Percentiles rank a stretch among this genome's conserved stretches.
phyloP scores from a whole-genome alignment of 257 asterid species.

The Gentiana straminea region DNA sequence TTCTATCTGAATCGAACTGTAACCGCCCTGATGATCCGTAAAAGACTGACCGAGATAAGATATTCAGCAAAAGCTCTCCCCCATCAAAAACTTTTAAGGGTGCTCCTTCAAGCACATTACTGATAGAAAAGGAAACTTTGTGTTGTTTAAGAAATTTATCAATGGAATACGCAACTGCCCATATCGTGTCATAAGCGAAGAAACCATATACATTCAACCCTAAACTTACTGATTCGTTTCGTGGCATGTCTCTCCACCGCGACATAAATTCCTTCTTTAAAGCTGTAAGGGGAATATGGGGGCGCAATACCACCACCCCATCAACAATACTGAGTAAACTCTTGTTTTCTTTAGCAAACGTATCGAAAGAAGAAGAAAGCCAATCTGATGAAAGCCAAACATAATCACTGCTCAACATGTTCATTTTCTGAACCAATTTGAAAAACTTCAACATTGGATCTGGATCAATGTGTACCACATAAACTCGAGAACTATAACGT shows the following conservation, averaged over 20 bases:
- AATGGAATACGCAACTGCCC: constrained; percentile 22
- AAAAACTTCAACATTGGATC: constrained; percentile 33
- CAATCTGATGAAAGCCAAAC: constrained; percentile 85
- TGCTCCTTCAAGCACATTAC: constrained; percentile 2
- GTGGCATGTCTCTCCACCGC: constrained; percentile 21
- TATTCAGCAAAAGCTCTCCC: constrained; percentile 17
- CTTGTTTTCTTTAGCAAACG: constrained; percentile 21
- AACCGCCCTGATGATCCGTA: constrained; percentile 25
- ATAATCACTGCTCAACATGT: constrained; percentile 65
- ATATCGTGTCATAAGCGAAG: constrained; percentile 29
- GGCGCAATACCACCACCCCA: constrained; percentile 24
- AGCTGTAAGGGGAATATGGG: constrained; percentile 15
- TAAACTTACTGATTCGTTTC: neutral
- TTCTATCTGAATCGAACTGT: constrained; percentile 12
- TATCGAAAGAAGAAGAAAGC: constrained; percentile 61
- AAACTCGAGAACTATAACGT: constrained; percentile 49
- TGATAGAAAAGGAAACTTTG: constrained; percentile 15
- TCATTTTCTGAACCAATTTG: constrained; percentile 37
- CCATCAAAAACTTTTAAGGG: constrained; percentile 17
- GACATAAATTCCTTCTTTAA: constrained; percentile 10
- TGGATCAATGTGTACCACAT: constrained; percentile 59
- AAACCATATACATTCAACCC: constrained; percentile 20
- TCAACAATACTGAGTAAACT: constrained; percentile 11
- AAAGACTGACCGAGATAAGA: constrained; percentile 14
- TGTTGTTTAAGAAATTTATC: constrained; percentile 4